Base-by-base conservation (phyloP, 2,329 filamentous ascomycete genomes). In the Talaromyces funiculosus region DNA sequence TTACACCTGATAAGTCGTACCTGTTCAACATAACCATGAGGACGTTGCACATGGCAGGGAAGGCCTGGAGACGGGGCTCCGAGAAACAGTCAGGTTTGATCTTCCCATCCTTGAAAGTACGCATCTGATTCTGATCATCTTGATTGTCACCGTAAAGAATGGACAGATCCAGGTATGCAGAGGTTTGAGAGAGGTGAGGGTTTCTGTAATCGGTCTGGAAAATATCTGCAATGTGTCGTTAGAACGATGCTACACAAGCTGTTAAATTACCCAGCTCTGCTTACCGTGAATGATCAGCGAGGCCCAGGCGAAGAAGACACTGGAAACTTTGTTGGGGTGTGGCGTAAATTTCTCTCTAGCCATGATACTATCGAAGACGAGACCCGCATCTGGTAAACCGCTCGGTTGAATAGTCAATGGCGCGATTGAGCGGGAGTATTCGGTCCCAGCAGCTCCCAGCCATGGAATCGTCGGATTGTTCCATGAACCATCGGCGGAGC, bases 31-130 rank as follows among this genome's bases (percentile, higher is more conserved):
- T 90, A 73, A 92, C 82, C 29, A 92, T 75, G 3, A 92, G 68
- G 4, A 90, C 86, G 60, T 85, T 82, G 4, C 89, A 87, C 12
- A 88, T 88, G 0, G 90, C 87, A 0, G 89, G 90, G 68, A 90
- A 87, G 9, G 84, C 87, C 24, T 87, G 74, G 2, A 92, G 77
- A 58, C 89, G 82, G 73, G 86, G 86, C 68, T 91, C 88, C 2
- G 87, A 84, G 65, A 89, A 92, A 7, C 80, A 78, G 67, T 93
- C 90, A 0, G 86, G 81, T 77, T 92, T 91, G 65, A 92, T 77
- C 70, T 81, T 84, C 38, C 89, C 89, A 63, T 88, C 82, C 67
- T 86, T 80, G 73, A 89, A 89, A 0, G 86, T 90, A 61, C 82
- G 74, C 51, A 84, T 76, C 8, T 73, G 64, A 56, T 79, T 70